These are phyloP conservation scores for Cytospora schulzeri DNA, from an alignment of 2,329 filamentous ascomycete species.

Conservation along the genomic window DNA sequence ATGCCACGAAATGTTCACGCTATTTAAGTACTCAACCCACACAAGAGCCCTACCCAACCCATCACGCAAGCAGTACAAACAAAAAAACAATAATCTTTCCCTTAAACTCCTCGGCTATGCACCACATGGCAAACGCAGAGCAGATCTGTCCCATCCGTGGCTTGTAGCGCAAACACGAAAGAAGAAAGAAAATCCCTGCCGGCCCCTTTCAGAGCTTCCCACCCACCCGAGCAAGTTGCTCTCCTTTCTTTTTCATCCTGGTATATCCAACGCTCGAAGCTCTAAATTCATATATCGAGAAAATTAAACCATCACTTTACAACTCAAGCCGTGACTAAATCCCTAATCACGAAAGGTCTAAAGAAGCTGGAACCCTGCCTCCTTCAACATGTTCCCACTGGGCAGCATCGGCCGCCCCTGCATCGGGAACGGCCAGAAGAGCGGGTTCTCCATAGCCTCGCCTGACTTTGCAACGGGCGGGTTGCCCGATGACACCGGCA, in stretches of 20 bases:
- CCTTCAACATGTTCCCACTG: constrained; percentile 47
- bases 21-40: background rate
- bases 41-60: too few species aligned
- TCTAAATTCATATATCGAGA: background rate
- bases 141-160: background rate
- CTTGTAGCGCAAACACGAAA: background rate
- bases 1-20: background rate
- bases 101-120: background rate
- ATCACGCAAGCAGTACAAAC: too few species aligned
- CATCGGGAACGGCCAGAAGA: constrained; percentile 65
- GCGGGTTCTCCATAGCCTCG: constrained; percentile 51
- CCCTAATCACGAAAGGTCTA: constrained; percentile 24
- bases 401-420: constrained; percentile 59
- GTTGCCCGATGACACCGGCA: background rate
- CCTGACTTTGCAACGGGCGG: constrained; percentile 34
- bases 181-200: background rate
- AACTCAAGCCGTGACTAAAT: background rate
- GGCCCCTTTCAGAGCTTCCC: background rate
- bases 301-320: background rate
- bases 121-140: background rate
- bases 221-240: background rate
- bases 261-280: background rate
- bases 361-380: constrained; percentile 54
- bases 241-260: background rate
- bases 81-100: background rate